Percentiles rank a stretch among this genome's conserved stretches.
Conservation (phyloP, 306 rosid species). For the Gynostemma pentaphyllum region DNA sequence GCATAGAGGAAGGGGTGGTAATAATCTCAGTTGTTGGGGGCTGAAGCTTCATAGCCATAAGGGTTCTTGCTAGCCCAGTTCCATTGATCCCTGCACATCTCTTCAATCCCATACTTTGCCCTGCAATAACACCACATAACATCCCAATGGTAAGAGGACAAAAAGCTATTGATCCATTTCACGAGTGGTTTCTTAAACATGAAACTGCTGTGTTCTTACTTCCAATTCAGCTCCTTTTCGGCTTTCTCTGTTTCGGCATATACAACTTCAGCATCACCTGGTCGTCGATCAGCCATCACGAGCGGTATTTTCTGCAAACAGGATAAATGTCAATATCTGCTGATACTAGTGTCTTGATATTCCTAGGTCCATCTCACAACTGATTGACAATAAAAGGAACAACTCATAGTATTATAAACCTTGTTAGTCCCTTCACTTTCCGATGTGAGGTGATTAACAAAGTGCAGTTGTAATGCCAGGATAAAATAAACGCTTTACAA, state of each 20-base stretch:
- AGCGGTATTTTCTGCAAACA: constrained; percentile 67
- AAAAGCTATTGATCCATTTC: too few relatives aligned
- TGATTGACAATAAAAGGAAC: too few relatives aligned
- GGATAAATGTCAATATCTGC: background rate
- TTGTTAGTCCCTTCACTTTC: too few relatives aligned
- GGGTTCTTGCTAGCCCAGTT: constrained; percentile 99
- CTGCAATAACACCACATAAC: constrained; percentile 24
- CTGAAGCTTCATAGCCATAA: constrained; percentile 60
- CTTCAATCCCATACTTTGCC: constrained; percentile 75
- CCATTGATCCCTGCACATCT: constrained; percentile 99
- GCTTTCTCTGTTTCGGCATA: constrained; percentile 92
- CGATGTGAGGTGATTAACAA: too few relatives aligned
- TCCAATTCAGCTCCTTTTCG: constrained; percentile 77
- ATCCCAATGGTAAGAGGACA: background rate
- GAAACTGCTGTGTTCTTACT: constrained; percentile 37
- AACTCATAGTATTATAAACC: too few relatives aligned
- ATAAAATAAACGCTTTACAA: too few relatives aligned
- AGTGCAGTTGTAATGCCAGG: too few relatives aligned
- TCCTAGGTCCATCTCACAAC: too few relatives aligned
- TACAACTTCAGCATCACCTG: constrained; percentile 89
- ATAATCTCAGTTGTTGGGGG: constrained; percentile 23
- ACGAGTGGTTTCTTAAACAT: background rate
- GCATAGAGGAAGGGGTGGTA: too few relatives aligned
- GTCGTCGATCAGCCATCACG: constrained; percentile 66
- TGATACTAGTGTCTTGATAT: too few relatives aligned